Evolutionary conservation across 2,329 filamentous ascomycete species (phyloP), one percentile per base, ranked within the genome.

Genomic region (Exophiala lecanii-corni): DNA sequence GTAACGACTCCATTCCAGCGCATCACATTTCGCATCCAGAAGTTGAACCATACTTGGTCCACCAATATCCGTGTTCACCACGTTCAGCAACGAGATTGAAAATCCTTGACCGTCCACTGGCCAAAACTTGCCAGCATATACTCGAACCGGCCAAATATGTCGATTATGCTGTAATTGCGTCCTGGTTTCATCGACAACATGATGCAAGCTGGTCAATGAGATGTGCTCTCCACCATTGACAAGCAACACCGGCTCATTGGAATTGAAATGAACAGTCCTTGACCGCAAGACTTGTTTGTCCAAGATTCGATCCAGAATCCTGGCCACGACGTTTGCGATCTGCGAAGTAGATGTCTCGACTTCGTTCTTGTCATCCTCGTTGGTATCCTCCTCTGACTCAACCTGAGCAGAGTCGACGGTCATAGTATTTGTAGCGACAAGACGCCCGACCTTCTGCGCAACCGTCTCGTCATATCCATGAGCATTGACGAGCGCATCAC

Each of bases 1-100:
- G 21, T 39, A 41, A 5, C 23, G 18, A 26, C 20, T 43, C 54
- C 54, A 56, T 17, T 45, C 50, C 3, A 34, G 30, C 4, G 42
- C 47, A 31, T 49, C 35, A 41, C 45, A 55, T 10, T 43, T 21
- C 5, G 25, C 43, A 35, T 56, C 54, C 13, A 56, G 47, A 15
- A 56, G 33, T 36, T 55, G 46, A 30, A 54, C 43, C 54, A 56
- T 56, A 34, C 47, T 51, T 31, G 54, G 54, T 13, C 54, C 52
- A 2, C 54, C 54, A 41, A 56, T 54, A 26, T 56, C 46, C 9
- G 52, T 55, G 19, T 56, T 56, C n/a, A 55, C 52, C 10, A 55
- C 54, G 39, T 56, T 56, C 39, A 56, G 28, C 41, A 56, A 32
- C 7, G 47, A 43, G 15, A 55, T 41, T 4, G 39, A 49, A 13